Evolutionary conservation across 2,329 filamentous ascomycete genomes (phyloP), one percentile per base, ranked within the genome.

Genomic region (Trichoderma simmonsii): DNA sequence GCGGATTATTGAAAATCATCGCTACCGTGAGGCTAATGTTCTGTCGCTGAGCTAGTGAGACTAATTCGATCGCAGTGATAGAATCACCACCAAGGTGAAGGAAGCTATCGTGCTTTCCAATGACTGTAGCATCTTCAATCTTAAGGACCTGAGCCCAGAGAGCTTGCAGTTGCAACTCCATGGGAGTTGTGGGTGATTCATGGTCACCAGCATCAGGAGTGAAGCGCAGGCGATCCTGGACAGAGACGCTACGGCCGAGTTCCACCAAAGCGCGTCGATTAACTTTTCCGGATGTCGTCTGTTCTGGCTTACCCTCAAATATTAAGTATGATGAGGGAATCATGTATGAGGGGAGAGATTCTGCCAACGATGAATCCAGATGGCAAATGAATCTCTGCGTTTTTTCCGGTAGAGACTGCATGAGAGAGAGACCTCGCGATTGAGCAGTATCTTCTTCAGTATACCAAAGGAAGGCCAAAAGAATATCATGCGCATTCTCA

Each of bases 301-400:
- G 74, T 30, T 70, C 56, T 11, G 74, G 75, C 61, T 74, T 75
- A 15, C 71, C 73, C 7, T 26, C 18, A 28, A 73, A 75, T 9
- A 70, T 70, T 18, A 76, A 56, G 63, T 72, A 76, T 14, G 71
- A 56, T 4, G 74, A 70, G 1, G 74, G 75, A 28, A 76, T 60
- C 74, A 76, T 76, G 59, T 76, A 76, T 6, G n/a, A 30, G 6
- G 75, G 75, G 11, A 75, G 70, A 7, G 59, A 7, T 15, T 66
- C 24, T 26, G 36, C 57, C 6, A 75, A 28, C 6, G 70, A 28
- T 8, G 68, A 67, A 24, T 67, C 26, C 4, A 74, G 54, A 36
- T 76, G 78, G 1, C 24, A 39, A 28, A 70, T 63, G 28, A 43
- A 9, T 6, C 15, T 48, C n/a, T 64, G 60, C 2, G 30, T 14